These are phyloP conservation scores for Nicotiana rustica DNA, from an alignment of 305 asterid genomes.

Conservation along the genomic window DNA sequence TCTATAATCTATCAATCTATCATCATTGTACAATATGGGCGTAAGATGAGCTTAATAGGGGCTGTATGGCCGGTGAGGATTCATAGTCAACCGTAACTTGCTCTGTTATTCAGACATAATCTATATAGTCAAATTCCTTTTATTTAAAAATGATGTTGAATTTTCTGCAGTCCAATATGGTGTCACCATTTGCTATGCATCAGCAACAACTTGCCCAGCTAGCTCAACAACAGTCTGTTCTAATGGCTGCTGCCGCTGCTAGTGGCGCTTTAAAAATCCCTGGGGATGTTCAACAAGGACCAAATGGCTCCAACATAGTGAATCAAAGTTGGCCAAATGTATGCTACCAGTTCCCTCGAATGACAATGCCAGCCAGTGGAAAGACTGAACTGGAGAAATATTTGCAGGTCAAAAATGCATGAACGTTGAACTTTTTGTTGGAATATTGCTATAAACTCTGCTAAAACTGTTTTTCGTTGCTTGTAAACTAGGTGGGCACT, in stretches of 20 bases:
- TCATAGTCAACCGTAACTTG: neutral
- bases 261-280: constrained; percentile 26
- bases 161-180: constrained; percentile 39
- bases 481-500: constrained; percentile 38
- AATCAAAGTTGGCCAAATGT: constrained; percentile 41
- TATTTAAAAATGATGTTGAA: neutral
- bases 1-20: too few relatives aligned
- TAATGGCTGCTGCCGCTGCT: constrained; percentile 42
- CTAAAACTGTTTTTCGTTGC: constrained; percentile 32
- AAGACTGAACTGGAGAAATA: constrained; percentile 32
- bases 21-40: neutral
- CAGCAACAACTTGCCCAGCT: constrained; percentile 35
- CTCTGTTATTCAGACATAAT: neutral
- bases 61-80: neutral
- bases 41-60: neutral
- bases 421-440: constrained; percentile 28
- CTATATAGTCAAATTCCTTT: neutral
- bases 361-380: constrained; percentile 30
- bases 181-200: constrained; percentile 37
- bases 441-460: constrained; percentile 19
- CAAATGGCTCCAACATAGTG: constrained; percentile 32
- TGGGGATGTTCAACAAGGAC: constrained; percentile 30
- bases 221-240: constrained; percentile 37
- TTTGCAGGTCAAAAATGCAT: constrained; percentile 34
- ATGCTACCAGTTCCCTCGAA: constrained; percentile 39